Base-by-base conservation (phyloP, 257 asterid genomes). In the Nicotiana attenuata region DNA sequence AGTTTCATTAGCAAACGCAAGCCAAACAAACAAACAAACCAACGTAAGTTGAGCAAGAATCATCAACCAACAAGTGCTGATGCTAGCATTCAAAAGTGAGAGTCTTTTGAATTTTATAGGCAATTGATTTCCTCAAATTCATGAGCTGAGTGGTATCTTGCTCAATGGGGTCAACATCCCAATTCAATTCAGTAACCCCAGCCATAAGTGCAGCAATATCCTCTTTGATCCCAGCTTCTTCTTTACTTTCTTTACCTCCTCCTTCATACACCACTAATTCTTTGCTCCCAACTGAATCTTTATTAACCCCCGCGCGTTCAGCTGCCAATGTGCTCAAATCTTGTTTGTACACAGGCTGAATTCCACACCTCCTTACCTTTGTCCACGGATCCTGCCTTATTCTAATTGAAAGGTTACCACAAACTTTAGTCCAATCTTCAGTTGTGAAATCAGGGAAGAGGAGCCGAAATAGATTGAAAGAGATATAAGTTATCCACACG, bases 31-130 rank as follows among this genome's bases (percentile, higher is more conserved):
- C 68, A 64, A 63, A 11, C 68, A 64, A 63, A 64, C 38, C 22
- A 28, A 5, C 10, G n/a, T 5, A 4, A 56, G 24, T 19, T 56
- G 20, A 56, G 61, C 61, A 56, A 35, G 61, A 56, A 56, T 17
- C 22, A 56, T 56, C 61, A 71, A 71, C 22, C 78, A 71, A 20
- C 77, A 69, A 69, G 3, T 41, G 57, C 38, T 64, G 47, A 41
- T 41, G n/a, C 79, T 81, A 81, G 69, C 35, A 81, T 28, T 81
- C 83, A 81, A 81, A 81, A 1, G 83, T 68, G 31, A 81, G 78
- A 5, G 83, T 68, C 83, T 81, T 81, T 53, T 81, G 80, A 52
- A 81, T 71, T 35, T 33, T 55, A 11, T 65, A 81, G 78, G 83
- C 57, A 13, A 71, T 1, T 2, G 65, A 56, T 52, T 31, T 10